Conservation (phyloP, 345 rosid species). For the Eutrema japonicum region DNA sequence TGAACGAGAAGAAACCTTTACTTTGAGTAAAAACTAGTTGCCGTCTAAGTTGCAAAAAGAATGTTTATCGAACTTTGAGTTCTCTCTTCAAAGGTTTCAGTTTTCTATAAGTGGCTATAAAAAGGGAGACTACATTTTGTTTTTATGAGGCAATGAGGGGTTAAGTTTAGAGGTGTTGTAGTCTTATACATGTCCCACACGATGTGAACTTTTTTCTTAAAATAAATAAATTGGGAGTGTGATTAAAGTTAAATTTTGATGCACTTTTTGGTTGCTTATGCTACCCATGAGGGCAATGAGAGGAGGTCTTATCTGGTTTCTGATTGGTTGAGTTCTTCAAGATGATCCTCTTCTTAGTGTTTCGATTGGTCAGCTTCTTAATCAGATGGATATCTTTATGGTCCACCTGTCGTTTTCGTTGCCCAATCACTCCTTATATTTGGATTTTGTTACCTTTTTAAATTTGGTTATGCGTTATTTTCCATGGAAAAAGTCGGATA, state of each 20-base stretch:
- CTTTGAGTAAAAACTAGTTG: constrained; percentile 13
- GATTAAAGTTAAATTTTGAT: background rate
- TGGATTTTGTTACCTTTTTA: constrained; percentile 5
- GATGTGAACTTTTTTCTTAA: constrained; percentile 37
- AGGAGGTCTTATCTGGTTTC: constrained; percentile 66
- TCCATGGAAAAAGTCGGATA: constrained; percentile 21
- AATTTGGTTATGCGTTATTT: background rate
- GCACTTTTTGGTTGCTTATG: constrained; percentile 49
- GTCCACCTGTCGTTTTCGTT: constrained; percentile 35
- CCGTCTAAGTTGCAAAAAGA: constrained; percentile 30
- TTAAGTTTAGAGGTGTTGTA: constrained; percentile 19
- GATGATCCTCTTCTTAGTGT: constrained; percentile 50
- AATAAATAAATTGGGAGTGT: constrained; percentile 3
- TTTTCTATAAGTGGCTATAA: constrained; percentile 28
- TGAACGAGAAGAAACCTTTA: constrained; percentile 14
- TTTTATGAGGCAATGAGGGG: constrained; percentile 31
- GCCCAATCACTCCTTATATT: constrained; percentile 16
- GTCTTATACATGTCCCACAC: constrained; percentile 45
- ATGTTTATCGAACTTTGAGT: constrained; percentile 19
- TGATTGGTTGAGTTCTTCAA: constrained; percentile 54
- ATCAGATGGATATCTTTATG: constrained; percentile 58
- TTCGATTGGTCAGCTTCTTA: constrained; percentile 56
- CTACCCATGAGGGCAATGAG: constrained; percentile 38
- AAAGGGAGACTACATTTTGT: constrained; percentile 24
- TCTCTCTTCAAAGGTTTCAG: constrained; percentile 27